Percentiles rank a stretch among this genome's conserved stretches.
phyloP scores from a whole-genome alignment of 306 rosid species.

The Trichosanthes cucumerina region DNA sequence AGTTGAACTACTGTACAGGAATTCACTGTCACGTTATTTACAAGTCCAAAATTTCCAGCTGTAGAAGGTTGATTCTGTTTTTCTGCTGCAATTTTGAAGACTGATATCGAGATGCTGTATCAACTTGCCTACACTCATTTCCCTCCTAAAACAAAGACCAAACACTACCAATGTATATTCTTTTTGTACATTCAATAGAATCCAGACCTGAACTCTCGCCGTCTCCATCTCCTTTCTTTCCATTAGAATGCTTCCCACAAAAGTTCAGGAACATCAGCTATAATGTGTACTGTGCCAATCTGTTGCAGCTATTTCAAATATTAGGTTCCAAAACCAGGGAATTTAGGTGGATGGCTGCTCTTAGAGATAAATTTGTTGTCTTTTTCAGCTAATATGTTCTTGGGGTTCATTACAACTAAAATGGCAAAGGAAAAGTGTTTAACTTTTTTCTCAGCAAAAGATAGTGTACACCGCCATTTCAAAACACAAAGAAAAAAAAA shows the following conservation, averaged over 20 bases:
- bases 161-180: not conserved
- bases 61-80: not conserved
- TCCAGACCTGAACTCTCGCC: not conserved
- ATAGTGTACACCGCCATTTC: not conserved
- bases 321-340: not conserved
- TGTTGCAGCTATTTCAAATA: not conserved
- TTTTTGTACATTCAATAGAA: not conserved
- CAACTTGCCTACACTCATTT: not conserved
- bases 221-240: not conserved
- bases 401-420: not conserved
- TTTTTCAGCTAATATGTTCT: not conserved
- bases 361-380: not conserved
- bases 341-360: not conserved
- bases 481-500: not conserved
- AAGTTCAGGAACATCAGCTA: not conserved
- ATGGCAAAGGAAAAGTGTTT: constrained; percentile 1
- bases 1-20: not conserved
- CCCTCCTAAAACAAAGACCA: not conserved
- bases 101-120: not conserved
- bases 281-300: not conserved
- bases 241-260: not conserved
- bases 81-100: not conserved
- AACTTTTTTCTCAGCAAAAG: not conserved
- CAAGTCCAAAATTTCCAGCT: not conserved
- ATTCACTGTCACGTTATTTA: not conserved